phyloP scores from a whole-genome alignment of 1,284 basidiomycete species.

The Ceratobasidium sp. region DNA sequence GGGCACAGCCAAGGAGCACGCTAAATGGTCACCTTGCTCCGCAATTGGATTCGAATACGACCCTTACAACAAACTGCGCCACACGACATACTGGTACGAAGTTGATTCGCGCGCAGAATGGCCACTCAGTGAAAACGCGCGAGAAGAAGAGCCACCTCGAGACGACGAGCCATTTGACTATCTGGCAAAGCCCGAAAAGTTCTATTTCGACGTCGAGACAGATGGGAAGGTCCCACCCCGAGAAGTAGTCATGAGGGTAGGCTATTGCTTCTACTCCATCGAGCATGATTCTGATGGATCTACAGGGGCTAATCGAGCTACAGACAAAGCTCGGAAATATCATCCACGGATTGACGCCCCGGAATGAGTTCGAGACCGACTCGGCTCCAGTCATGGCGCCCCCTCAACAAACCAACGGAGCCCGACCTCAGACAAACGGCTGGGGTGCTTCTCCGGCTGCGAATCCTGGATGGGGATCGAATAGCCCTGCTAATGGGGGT shows the following conservation, averaged over 20 bases:
- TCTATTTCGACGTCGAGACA: constrained; percentile 92
- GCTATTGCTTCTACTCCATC: constrained; percentile 1
- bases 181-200: constrained; percentile 84
- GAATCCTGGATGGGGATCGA: constrained; percentile 54
- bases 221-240: constrained; percentile 89
- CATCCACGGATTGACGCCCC: constrained; percentile 56
- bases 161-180: constrained; percentile 89
- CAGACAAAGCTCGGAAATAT: constrained; percentile 85
- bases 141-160: constrained; percentile 81
- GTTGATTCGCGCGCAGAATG: constrained; percentile 80
- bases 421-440: constrained; percentile 57
- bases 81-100: constrained; percentile 98
- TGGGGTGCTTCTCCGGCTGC: constrained; percentile 53
- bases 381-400: background rate
- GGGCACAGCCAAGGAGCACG: constrained; percentile 98
- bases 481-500: constrained; percentile 51
- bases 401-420: constrained; percentile 47
- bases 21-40: constrained; percentile 98
- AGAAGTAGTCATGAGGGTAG: constrained; percentile 87
- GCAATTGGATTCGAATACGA: constrained; percentile 98
- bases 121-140: constrained; percentile 83
- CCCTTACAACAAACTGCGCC: constrained; percentile 95
- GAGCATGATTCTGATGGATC: constrained; percentile 9
- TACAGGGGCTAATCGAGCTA: constrained; percentile 80
- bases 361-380: constrained; percentile 29